Base-by-base conservation (phyloP, 768 basidiomycete species). In the Lepiota venenata region DNA sequence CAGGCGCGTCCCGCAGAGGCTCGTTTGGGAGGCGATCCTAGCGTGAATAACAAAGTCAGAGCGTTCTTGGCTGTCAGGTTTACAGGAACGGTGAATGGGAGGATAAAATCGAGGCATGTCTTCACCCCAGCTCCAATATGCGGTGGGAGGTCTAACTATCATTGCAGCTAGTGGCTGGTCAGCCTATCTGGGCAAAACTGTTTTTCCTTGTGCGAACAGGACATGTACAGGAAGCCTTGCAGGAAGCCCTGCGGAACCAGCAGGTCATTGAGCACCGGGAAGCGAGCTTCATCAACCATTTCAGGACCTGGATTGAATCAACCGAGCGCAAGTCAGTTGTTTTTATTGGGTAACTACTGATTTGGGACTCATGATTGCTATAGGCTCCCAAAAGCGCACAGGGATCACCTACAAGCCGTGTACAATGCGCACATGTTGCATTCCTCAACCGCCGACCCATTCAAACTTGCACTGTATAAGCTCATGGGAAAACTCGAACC, bases 401-500 rank as follows among this genome's bases (percentile, higher is more conserved):
- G 87, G 3, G 92, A 95, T 61, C 87, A 92, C 52, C 77, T 98
- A 2, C 86, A 88, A 60, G 78, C 84, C 0, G 75, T 85, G 1
- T 92, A 91, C 66, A 91, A 91, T 61, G 84, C 90, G 0, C 91
- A 93, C 60, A 91, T 98, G 84, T 68, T 95, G 35, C 93, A 94
- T 67, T 86, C 91, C 3, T 81, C 88, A 16, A 87, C 86, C 2
- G 84, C 85, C 14, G 97, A 98, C 68, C 95, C 95, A 0, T 98
- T 94, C 80, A 98, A 98, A 66, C 84, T 95, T 50, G 95, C 94
- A 0, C 69, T 99, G 29, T 98, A 97, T 77, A 98, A 97, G 68
- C 75, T 99, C 35, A 88, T 98, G 77, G 96, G 93, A 41, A 90
- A 90, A 62, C 80, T 96, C 49, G 97, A 99, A 61, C 84, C 93